phyloP scores from a whole-genome alignment of 345 rosid species.

The Euclidium syriacum region DNA sequence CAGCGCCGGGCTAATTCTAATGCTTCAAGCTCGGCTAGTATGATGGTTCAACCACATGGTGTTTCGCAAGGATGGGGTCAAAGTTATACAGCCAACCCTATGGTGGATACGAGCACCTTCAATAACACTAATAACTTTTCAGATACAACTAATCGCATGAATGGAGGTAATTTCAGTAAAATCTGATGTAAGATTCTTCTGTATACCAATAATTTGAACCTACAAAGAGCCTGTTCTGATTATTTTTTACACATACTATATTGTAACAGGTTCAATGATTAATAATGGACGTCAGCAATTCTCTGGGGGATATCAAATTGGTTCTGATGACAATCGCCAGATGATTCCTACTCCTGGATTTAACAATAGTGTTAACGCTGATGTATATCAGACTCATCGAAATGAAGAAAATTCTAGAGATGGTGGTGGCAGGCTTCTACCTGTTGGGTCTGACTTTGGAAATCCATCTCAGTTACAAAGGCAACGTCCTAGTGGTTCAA shows the following conservation, averaged over 20 bases:
- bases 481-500: slow-evolving; percentile 54
- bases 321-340: slow-evolving; percentile 66
- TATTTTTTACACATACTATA: background rate
- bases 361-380: slow-evolving; percentile 33
- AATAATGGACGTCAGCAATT: slow-evolving; percentile 65
- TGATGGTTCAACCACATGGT: slow-evolving; percentile 87
- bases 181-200: slow-evolving; percentile 39
- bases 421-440: slow-evolving; percentile 50
- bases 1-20: slow-evolving; percentile 55
- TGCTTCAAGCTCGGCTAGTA: slow-evolving; percentile 45
- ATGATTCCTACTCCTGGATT: slow-evolving; percentile 96
- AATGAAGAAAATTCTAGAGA: slow-evolving; percentile 55
- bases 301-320: slow-evolving; percentile 46
- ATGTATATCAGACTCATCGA: slow-evolving; percentile 45
- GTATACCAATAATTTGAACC: slow-evolving; percentile 11
- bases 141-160: slow-evolving; percentile 46
- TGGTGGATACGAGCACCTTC: slow-evolving; percentile 43
- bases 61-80: slow-evolving; percentile 54
- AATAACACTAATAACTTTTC: slow-evolving; percentile 43
- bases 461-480: slow-evolving; percentile 53
- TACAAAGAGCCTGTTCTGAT: background rate
- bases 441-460: slow-evolving; percentile 55
- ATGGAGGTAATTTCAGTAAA: slow-evolving; percentile 44
- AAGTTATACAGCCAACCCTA: slow-evolving; percentile 46
- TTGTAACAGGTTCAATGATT: slow-evolving; percentile 52